Percentiles rank a stretch among this genome's conserved stretches.
Conservation (phyloP, 192 early-diverging fungal genomes). For the Linderina pennispora region DNA sequence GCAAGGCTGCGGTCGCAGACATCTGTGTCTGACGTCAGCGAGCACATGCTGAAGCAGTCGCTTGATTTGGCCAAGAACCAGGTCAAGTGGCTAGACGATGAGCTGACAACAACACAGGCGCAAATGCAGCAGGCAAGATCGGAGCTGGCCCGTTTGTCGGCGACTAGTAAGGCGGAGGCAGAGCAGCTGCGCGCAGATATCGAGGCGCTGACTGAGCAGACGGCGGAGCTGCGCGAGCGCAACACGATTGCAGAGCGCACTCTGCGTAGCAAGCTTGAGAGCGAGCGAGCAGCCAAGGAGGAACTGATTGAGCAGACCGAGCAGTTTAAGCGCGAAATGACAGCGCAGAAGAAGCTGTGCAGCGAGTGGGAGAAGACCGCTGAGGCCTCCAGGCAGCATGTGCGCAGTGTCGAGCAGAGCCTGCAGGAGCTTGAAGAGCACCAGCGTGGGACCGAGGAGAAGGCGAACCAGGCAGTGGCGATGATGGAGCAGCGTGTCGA, state of each 20-base stretch:
- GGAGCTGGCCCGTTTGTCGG: constrained; percentile 16
- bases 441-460: constrained; percentile 29
- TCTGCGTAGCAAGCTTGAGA: constrained; percentile 50
- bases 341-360: constrained; percentile 55
- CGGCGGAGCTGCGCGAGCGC: constrained; percentile 43
- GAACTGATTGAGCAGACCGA: constrained; percentile 51
- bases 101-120: constrained; percentile 47
- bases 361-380: constrained; percentile 55
- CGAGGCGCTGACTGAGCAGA: constrained; percentile 47
- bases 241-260: constrained; percentile 34
- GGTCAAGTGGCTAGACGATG: constrained; percentile 61
- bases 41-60: constrained; percentile 54
- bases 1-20: constrained; percentile 27
- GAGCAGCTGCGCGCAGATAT: constrained; percentile 50
- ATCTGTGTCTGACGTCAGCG: constrained; percentile 31
- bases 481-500: constrained; percentile 39
- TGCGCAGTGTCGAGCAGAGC: constrained; percentile 49
- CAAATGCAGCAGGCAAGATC: constrained; percentile 36
- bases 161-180: constrained; percentile 35
- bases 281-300: constrained; percentile 43
- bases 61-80: constrained; percentile 51
- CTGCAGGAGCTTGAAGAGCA: constrained; percentile 46
- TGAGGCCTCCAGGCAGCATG: constrained; percentile 47
- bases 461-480: constrained; percentile 20
- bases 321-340: constrained; percentile 63